phyloP scores from a whole-genome alignment of 306 rosid species.

The Fragaria nilgerrensis region DNA sequence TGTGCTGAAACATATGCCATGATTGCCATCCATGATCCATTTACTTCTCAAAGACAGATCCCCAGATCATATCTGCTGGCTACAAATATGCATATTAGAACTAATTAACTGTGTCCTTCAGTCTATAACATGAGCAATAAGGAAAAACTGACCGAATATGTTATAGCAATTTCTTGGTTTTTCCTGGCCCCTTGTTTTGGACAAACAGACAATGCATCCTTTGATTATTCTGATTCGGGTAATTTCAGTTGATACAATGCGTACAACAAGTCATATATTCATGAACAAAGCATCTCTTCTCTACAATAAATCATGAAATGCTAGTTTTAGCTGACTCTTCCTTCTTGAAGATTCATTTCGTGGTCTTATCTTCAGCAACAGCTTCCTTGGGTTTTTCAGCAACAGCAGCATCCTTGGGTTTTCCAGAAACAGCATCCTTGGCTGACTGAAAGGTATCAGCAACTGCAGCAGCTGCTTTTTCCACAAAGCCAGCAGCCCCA shows the following conservation, averaged over 20 bases:
- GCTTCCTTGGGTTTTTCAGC: conserved; percentile 29
- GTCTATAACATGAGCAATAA: background rate
- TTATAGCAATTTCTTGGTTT: background rate
- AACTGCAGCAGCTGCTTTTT: conserved; percentile 21
- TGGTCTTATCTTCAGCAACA: conserved; percentile 17
- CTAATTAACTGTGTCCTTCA: background rate
- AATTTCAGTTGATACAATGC: background rate
- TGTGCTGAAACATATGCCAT: background rate
- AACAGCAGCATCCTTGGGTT: conserved; percentile 19
- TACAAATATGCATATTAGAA: background rate
- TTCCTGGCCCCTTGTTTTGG: background rate
- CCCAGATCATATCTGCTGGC: background rate
- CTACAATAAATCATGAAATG: background rate
- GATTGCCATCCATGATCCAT: background rate
- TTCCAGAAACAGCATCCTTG: conserved; percentile 33
- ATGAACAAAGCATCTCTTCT: background rate
- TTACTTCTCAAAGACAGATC: too few species aligned
- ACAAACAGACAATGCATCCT: too few species aligned
- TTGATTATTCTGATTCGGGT: background rate
- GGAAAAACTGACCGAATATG: background rate
- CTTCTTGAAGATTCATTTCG: conserved; percentile 7
- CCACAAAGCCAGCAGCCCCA: conserved; percentile 16
- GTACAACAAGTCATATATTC: background rate
- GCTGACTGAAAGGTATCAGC: conserved; percentile 21
- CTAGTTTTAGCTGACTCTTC: background rate